Base-by-base conservation (phyloP, 2,329 filamentous ascomycete species). In the Colletotrichum plurivorum region DNA sequence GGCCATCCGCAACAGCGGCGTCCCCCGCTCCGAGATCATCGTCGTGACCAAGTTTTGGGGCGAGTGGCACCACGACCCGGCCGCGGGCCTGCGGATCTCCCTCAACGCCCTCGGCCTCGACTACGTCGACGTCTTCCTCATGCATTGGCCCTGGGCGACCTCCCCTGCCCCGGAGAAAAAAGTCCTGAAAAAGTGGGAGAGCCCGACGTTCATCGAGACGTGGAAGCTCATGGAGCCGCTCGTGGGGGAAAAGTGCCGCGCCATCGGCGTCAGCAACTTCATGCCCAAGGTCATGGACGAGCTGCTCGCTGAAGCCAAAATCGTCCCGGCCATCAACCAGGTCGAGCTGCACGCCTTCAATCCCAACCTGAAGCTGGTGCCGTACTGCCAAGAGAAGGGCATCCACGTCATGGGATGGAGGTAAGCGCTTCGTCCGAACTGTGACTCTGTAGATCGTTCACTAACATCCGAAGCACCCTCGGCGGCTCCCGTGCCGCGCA, bases 21-120 rank as follows among this genome's bases (percentile, higher is more conserved):
- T 81, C 6, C 78, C 79, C 12, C 75, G 79, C 8, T 72, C 71
- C n/a, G 76, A 89, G 71, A 85, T 89, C 77, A 89, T 87, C 81
- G 81, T 80, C 25, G 77, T 80, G 53, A 80, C 76, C 51, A 81
- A 81, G 68, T 72, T 81, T 58, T 73, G 73, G 66, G 74, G 74
- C 56, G 16, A 90, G 73, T 77, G 75, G 53, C 67, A 70, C 31
- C 76, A 79, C 43, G 70, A 74, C 18, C 76, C 76, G 1, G 73
- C 67, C 15, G 71, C 71, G 13, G 77, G 75, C 2, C 72, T 80
- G 12, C 58, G 75, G n/a, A 68, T 62, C 12, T 78, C 77, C 0
- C 76, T 81, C 1, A 58, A 72, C 2, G 67, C 71, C 36, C 71
- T 78, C 5, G 73, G 71, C 5, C 61, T 78, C 4, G 78, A 78